A percentile compares a stretch with the other conserved stretches of the same genome.
phyloP scores from a whole-genome alignment of 345 rosid species.

The Dipteronia dyeriana region DNA sequence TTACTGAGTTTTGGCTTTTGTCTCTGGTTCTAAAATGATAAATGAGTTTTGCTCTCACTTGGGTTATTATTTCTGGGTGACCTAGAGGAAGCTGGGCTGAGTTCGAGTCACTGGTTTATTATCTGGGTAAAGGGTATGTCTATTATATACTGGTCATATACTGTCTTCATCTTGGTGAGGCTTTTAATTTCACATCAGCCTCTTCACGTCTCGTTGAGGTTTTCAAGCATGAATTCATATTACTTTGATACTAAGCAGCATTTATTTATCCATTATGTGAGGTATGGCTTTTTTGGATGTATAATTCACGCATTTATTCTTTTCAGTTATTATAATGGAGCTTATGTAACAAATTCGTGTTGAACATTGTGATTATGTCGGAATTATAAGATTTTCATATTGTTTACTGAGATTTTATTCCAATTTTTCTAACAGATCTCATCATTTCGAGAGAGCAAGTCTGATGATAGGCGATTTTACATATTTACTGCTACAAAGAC shows the following conservation, averaged over 20 bases:
- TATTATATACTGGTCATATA: not conserved
- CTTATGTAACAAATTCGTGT: not conserved
- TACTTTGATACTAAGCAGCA: not conserved
- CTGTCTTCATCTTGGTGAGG: not conserved
- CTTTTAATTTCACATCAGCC: not conserved
- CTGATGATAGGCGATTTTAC: constrained; percentile 87
- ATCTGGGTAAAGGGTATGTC: constrained; percentile 10
- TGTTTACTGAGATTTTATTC: constrained; percentile 20
- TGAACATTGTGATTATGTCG: not conserved
- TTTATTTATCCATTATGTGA: constrained; percentile 5
- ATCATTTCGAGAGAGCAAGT: constrained; percentile 96
- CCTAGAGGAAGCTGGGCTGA: constrained; percentile 15
- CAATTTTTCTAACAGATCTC: constrained; percentile 66
- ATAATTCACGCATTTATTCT: constrained; percentile 10
- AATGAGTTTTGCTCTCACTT: constrained; percentile 12
- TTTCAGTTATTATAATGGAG: not conserved
- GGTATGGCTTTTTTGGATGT: not conserved
- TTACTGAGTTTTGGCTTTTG: not conserved
- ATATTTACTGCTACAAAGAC: constrained; percentile 97
- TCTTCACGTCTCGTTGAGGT: not conserved
- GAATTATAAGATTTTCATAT: not conserved
- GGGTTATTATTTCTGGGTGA: constrained; percentile 17
- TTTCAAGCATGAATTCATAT: not conserved
- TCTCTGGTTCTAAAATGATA: constrained; percentile 2
- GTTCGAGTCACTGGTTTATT: constrained; percentile 16